Evolutionary conservation across 345 rosid genomes (phyloP).

Genomic region (Acer negundo): DNA sequence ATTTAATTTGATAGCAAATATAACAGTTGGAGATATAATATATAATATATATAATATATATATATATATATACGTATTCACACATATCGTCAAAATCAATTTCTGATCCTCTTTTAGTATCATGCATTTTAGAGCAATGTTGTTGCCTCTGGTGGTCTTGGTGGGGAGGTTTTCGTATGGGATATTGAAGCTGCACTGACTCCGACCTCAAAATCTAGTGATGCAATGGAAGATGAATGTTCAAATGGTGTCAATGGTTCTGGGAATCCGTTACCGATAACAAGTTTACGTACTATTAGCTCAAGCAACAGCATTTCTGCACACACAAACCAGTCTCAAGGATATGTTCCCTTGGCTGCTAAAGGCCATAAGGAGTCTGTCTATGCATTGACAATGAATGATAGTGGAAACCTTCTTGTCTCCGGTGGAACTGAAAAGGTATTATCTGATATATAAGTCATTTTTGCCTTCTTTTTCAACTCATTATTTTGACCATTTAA

Average conservation of each 20-base stretch:
- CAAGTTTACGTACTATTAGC: constrained; percentile 76
- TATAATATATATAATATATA: neutral
- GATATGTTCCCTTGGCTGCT: constrained; percentile 76
- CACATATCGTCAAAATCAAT: constrained; percentile 30
- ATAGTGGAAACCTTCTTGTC: constrained; percentile 82
- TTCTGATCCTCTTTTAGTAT: constrained; percentile 72
- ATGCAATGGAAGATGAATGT: constrained; percentile 72
- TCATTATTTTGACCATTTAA: constrained; percentile 14
- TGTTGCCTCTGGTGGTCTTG: constrained; percentile 99
- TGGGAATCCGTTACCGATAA: constrained; percentile 57
- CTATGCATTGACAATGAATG: constrained; percentile 98
- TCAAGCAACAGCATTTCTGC: constrained; percentile 81
- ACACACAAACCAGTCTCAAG: constrained; percentile 71
- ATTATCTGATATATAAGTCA: constrained; percentile 17
- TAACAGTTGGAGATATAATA: constrained; percentile 14
- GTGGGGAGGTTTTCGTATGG: constrained; percentile 99
- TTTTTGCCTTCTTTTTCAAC: neutral
- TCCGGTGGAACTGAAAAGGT: constrained; percentile 99
- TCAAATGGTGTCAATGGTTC: constrained; percentile 66
- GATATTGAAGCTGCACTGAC: constrained; percentile 92
- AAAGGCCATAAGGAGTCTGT: constrained; percentile 99
- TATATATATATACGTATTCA: too few relatives aligned
- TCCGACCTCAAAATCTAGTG: constrained; percentile 75
- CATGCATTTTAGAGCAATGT: constrained; percentile 81
- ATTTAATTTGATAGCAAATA: constrained; percentile 2